Base-by-base conservation (phyloP, 2,329 filamentous ascomycete genomes). In the Botryotinia calthae region DNA sequence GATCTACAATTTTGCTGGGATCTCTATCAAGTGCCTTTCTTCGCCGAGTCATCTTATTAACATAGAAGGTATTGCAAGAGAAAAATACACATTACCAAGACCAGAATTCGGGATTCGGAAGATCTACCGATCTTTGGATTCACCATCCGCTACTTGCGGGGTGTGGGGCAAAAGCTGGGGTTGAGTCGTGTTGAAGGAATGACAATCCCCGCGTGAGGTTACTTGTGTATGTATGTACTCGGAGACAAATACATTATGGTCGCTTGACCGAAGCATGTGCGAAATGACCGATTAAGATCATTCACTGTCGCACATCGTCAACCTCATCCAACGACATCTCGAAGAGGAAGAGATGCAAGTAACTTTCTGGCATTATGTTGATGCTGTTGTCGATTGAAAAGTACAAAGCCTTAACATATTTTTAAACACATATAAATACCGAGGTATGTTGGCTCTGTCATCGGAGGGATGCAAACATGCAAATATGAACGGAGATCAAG, bases 161-260 rank as follows among this genome's bases (percentile, higher is more conserved):
- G 70, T 61, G 59, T 58, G 48, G 70, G 62, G 62, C 48, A 44
- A 56, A 44, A 31, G 40, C 48, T 56, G 34, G 65, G 48, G 48
- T 54, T 42, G 48, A 67, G 48, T 56, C 18, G n/a, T 18, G 48
- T 67, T 68, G 25, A 34, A 59, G 59, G 28, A 72, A 61, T 72
- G 71, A 72, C 56, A 72, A 72, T 70, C 65, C 63, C 71, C 71
- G 71, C 71, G 71, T 72, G 71, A 72, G 71, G 44, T 72, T 70
- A 34, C 71, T 62, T 70, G 70, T 67, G 70, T 67, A 48, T 48
- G 22, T 48, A 68, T 42, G 62, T 72, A 72, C 70, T 54, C 59
- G 46, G 48, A 67, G 48, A 68, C 31, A 61, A 56, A 20, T 56
- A 34, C 44, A 61, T 40, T 10, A 18, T 63, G 68, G 72, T 70